Conservation (phyloP, 2,329 filamentous ascomycete genomes). For the Epichloe festucae region DNA sequence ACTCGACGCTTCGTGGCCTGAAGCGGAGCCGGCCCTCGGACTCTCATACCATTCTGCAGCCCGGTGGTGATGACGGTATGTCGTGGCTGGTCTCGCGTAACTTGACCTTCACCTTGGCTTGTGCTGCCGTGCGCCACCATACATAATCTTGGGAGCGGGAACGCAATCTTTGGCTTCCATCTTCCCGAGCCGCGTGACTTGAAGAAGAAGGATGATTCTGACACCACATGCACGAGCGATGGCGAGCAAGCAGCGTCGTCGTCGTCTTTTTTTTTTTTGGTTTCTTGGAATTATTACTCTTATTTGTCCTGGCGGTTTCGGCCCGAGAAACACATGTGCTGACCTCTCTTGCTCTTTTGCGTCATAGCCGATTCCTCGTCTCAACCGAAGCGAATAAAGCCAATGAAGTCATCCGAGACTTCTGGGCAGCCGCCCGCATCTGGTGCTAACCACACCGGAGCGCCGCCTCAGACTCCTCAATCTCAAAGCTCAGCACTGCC, state of each 20-base stretch:
- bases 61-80: constrained; percentile 66
- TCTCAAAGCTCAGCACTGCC: constrained; percentile 34
- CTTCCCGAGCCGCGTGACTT: constrained; percentile 1
- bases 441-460: constrained; percentile 23
- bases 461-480: constrained; percentile 43
- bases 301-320: background rate
- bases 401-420: constrained; percentile 50
- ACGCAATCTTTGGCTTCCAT: background rate
- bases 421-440: constrained; percentile 39
- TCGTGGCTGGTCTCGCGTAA: constrained; percentile 24
- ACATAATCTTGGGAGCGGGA: background rate
- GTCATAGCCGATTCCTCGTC: constrained; percentile 34
- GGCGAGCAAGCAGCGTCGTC: background rate
- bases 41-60: constrained; percentile 34
- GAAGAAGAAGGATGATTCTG: background rate
- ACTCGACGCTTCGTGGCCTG: constrained; percentile 49
- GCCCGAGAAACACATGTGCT: background rate
- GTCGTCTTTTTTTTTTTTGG: background rate
- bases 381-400: constrained; percentile 43
- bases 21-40: constrained; percentile 74
- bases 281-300: background rate
- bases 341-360: background rate
- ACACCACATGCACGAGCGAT: background rate
- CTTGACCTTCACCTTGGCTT: constrained; percentile 3
- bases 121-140: constrained; percentile 6